A percentile compares a stretch with the other conserved stretches of the same genome.
Conservation (phyloP, 768 basidiomycete species). For the Albatrellus ellisii region DNA sequence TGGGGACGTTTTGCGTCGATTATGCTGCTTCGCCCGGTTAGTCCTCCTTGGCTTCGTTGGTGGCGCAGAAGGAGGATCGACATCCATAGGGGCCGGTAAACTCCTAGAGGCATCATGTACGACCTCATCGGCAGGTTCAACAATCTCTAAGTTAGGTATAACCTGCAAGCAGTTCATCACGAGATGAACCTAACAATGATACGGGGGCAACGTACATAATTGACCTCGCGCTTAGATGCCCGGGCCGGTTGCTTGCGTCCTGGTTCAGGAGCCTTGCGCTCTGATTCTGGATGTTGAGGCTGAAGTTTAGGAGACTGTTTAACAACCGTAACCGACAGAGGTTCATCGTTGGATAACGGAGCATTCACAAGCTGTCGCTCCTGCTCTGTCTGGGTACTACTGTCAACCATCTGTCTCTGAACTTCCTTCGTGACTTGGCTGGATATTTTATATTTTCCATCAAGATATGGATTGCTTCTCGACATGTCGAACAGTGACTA, state of each 20-base stretch:
- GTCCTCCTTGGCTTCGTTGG: too few species aligned
- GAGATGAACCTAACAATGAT: too few species aligned
- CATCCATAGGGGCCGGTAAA: too few species aligned
- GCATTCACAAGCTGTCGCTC: neutral
- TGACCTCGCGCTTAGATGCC: slow-evolving; percentile 12
- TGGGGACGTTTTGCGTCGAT: too few species aligned
- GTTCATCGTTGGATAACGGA: neutral
- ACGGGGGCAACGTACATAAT: slow-evolving; percentile 12
- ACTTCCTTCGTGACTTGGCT: too few species aligned
- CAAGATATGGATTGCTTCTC: neutral
- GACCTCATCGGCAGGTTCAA: too few species aligned
- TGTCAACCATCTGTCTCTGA: neutral
- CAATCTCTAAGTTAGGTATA: too few species aligned
- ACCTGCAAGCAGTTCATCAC: too few species aligned
- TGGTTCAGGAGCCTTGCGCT: neutral
- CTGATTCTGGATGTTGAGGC: neutral
- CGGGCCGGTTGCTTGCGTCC: slow-evolving; percentile 13
- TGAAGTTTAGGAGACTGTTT: neutral
- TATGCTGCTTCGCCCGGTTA: too few species aligned
- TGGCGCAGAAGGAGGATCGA: too few species aligned
- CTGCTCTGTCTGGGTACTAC: neutral
- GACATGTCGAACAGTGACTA: slow-evolving; percentile 10
- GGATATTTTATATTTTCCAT: too few species aligned
- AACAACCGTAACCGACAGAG: neutral
- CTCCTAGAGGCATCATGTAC: too few species aligned